phyloP scores from a whole-genome alignment of 106 monocot species.

The Apostasia ramifera region DNA sequence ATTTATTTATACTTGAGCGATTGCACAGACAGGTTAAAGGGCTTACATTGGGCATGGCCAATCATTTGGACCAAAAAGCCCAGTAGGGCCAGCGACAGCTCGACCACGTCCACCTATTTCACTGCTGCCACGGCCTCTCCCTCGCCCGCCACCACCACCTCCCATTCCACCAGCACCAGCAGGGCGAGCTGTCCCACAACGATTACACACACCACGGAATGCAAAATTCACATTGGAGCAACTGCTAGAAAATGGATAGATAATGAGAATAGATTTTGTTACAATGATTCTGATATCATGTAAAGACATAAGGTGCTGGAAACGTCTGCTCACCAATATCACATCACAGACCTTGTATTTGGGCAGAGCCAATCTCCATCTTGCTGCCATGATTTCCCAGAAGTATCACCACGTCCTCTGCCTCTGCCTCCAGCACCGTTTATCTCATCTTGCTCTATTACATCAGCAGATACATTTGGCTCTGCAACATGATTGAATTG shows the following conservation, averaged over 20 bases:
- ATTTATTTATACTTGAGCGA: not conserved
- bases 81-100: conserved; percentile 59
- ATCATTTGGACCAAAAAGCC: conserved; percentile 99
- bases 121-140: conserved; percentile 52
- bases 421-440: conserved; percentile 54
- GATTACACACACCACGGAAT: conserved; percentile 97
- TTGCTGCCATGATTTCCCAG: conserved; percentile 89
- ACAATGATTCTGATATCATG: not conserved
- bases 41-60: conserved; percentile 99
- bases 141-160: conserved; percentile 53
- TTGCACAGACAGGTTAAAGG: not conserved
- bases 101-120: conserved; percentile 47
- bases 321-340: conserved; percentile 95
- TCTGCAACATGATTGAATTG: conserved; percentile 17
- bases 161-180: conserved; percentile 75
- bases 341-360: conserved; percentile 99
- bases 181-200: conserved; percentile 93
- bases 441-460: conserved; percentile 25
- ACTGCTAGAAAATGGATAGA: conserved; percentile 34
- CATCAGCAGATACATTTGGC: conserved; percentile 11
- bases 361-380: conserved; percentile 99
- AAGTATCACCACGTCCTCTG: conserved; percentile 62
- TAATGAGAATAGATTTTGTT: conserved; percentile 6
- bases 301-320: conserved; percentile 27
- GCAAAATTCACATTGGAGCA: conserved; percentile 99